These are phyloP conservation scores for Daldinia loculata DNA, from an alignment of 495 filamentous ascomycete species.

Conservation along the genomic window DNA sequence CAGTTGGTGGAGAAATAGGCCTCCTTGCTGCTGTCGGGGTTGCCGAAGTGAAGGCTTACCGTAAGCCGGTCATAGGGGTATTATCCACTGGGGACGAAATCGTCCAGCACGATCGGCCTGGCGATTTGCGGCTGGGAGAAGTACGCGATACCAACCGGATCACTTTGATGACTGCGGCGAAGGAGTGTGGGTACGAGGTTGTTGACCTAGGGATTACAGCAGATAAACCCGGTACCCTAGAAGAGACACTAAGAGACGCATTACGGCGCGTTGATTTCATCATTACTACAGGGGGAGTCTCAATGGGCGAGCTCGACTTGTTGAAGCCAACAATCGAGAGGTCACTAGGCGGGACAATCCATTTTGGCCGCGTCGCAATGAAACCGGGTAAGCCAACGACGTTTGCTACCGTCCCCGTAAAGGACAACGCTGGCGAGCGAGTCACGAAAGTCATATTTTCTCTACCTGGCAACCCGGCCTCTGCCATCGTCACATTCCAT, in stretches of 20 bases:
- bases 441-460: conserved; percentile 81
- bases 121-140: conserved; percentile 74
- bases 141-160: conserved; percentile 94
- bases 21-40: conserved; percentile 86
- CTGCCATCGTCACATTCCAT: conserved; percentile 89
- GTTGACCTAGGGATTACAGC: conserved; percentile 87
- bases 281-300: conserved; percentile 93
- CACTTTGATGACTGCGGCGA: conserved; percentile 78
- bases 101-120: conserved; percentile 74
- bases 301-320: conserved; percentile 97
- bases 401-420: conserved; percentile 84
- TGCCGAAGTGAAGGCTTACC: conserved; percentile 75
- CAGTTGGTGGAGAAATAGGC: conserved; percentile 89
- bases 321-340: conserved; percentile 97
- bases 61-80: conserved; percentile 81
- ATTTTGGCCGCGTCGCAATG: conserved; percentile 97
- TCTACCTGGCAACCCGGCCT: conserved; percentile 93
- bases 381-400: conserved; percentile 98
- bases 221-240: conserved; percentile 80
- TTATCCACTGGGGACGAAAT: conserved; percentile 97
- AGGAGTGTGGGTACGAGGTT: conserved; percentile 78
- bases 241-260: conserved; percentile 75
- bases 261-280: conserved; percentile 80
- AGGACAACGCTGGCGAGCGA: conserved; percentile 65
- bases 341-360: conserved; percentile 87